Base-by-base conservation (phyloP, 805 yeast species). In the Yamadazyma sp. region DNA sequence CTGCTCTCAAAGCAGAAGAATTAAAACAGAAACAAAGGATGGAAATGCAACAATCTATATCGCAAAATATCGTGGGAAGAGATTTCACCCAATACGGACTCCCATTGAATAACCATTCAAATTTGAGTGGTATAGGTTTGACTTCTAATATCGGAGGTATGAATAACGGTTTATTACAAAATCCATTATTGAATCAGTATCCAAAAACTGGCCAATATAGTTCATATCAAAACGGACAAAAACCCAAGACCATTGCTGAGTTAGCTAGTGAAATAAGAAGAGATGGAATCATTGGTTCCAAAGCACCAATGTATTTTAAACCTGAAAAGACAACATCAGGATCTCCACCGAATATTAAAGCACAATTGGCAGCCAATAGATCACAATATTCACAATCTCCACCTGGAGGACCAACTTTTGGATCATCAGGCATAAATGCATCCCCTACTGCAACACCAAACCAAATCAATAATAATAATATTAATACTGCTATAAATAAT, bases 1-100 rank as follows among this genome's bases (percentile, higher is more conserved):
- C 78, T 2, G 76, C 76, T 15, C 40, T 70, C 27, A 70, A 66
- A 40, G 61, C 73, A 3, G 79, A 73, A 40, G 80, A 76, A 44
- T 70, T 73, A 43, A 58, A 61, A 36, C 69, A 56, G 35, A 74
- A 73, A 40, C 72, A 64, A 38, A 53, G 67, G 38, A 44, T 53
- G 29, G 58, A 55, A 38, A 55, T 52, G 31, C 65, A 54, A 35
- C 61, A 53, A 35, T 46, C 50, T 7, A 37, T 45, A 12, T 37
- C 54, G 8, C 55, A 54, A 35, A 53, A 47, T 33, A 42, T 55
- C 8, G 51, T 48, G 10, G 56, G 56, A 9, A 49, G 56, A 39
- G 49, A 45, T 25, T 54, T 47, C 37, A 33, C 48, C 13, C 56
- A 57, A 10, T 56, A 56, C 38, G 53, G 53, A 4, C 28, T 49